Base-by-base conservation (phyloP, 1,284 basidiomycete species). In the Acaromyces ingoldii region DNA sequence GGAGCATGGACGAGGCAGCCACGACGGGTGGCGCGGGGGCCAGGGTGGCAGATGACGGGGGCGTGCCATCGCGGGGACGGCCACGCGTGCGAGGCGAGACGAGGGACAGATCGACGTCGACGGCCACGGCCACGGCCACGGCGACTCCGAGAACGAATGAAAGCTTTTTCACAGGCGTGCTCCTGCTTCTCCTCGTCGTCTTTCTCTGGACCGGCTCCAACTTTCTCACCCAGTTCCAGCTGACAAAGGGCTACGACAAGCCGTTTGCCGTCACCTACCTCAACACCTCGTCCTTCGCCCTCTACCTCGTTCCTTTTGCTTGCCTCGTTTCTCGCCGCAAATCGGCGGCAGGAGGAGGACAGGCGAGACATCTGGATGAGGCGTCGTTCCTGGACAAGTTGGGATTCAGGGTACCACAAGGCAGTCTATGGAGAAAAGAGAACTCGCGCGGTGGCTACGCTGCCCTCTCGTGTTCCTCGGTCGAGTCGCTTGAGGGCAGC, bases 241-340 rank as follows among this genome's bases (percentile, higher is more conserved):
- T 54, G 17, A 76, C 76, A 13, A 63, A 62, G 24, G 65, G 70
- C 4, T 75, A 65, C 60, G 59, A 75, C 44, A 72, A 75, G 54
- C 73, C 71, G 0, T 78, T 78, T 50, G 67, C 74, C 15, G 67
- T 90, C 40, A 95, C 91, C 2, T 95, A 91, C 67, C 78, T 90
- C 67, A 89, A 86, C 75, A 93, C 91, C 0, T 85, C 89, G 52
- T 82, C 87, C 7, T 98, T 96, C 75, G 79, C 85, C n/a, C 67
- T 93, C 17, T 97, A 97, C 77, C 83, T 98, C 24, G 67, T 96
- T 7, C 89, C 90, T 0, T 84, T 81, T 67, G 49, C 67, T 65
- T 84, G 53, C 80, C 80, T 49, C 76, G 75, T 58, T 70, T 72
- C 25, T 36, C 51, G 45, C n/a, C n/a, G n/a, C n/a, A 33, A 56